Conservation (phyloP, 352 stramenopile species). For the Globisporangium alternatum region DNA sequence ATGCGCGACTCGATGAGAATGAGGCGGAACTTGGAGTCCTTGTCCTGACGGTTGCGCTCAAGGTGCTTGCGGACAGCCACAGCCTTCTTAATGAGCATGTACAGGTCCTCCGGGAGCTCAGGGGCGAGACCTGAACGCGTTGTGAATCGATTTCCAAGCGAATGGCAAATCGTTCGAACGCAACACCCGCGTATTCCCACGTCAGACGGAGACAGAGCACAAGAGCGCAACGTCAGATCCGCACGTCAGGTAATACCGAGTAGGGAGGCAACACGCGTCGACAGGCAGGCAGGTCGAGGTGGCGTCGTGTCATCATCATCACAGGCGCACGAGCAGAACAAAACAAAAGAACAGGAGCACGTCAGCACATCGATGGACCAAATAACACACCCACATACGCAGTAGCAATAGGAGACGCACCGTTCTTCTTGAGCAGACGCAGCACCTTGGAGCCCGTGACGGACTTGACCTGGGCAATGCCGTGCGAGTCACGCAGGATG, state of each 20-base stretch:
- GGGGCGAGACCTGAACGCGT: constrained; percentile 89
- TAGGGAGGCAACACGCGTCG: constrained; percentile 11
- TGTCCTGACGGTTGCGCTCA: constrained; percentile 99
- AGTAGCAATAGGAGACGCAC: constrained; percentile 32
- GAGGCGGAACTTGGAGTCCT: constrained; percentile 99
- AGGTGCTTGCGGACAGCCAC: constrained; percentile 99
- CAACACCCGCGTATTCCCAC: constrained; percentile 81
- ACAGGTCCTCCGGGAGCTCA: constrained; percentile 99
- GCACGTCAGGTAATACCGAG: constrained; percentile 86
- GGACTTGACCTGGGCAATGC: constrained; percentile 98
- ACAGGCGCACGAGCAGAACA: not conserved
- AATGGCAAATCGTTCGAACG: not conserved
- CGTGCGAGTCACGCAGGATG: constrained; percentile 99
- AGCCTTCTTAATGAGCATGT: constrained; percentile 99
- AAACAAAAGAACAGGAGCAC: constrained; percentile 23
- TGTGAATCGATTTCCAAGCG: constrained; percentile 3
- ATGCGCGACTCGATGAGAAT: constrained; percentile 99
- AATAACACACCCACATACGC: constrained; percentile 13
- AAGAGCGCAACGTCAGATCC: constrained; percentile 43
- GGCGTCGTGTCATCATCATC: not conserved
- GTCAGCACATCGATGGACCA: constrained; percentile 14
- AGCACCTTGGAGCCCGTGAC: constrained; percentile 99
- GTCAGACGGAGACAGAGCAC: constrained; percentile 62
- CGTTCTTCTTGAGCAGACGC: constrained; percentile 99
- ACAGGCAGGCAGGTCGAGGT: constrained; percentile 1